phyloP scores from a whole-genome alignment of 2,329 filamentous ascomycete genomes.

The Colletotrichum agaves region DNA sequence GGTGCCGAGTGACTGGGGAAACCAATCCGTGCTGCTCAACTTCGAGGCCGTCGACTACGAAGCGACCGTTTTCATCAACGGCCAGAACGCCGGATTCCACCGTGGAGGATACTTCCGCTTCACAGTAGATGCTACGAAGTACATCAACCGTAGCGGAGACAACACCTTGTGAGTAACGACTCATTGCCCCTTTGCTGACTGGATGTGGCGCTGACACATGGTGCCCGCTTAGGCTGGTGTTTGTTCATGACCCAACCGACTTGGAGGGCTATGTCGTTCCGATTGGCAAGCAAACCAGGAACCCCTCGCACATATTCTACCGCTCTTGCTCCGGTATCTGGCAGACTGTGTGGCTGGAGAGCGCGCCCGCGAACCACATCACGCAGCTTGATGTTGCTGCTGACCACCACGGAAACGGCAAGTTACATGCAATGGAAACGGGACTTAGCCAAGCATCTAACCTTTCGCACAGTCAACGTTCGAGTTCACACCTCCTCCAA shows the following conservation, averaged over 20 bases:
- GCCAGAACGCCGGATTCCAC: constrained; percentile 61
- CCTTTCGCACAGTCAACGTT: constrained; percentile 58
- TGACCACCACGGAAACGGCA: constrained; percentile 63
- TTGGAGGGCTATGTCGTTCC: constrained; percentile 65
- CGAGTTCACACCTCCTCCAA: constrained; percentile 60
- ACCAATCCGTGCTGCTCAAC: constrained; percentile 59
- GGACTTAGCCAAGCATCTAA: not conserved
- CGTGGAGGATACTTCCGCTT: constrained; percentile 72
- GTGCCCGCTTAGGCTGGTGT: constrained; percentile 61
- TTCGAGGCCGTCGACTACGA: constrained; percentile 70
- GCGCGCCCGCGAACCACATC: constrained; percentile 67
- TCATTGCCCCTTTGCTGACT: not conserved
- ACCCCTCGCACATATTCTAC: constrained; percentile 74
- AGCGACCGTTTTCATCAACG: constrained; percentile 68
- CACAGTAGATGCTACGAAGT: constrained; percentile 66
- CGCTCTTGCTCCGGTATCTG: constrained; percentile 79
- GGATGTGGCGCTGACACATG: not conserved
- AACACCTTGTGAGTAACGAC: constrained; percentile 64
- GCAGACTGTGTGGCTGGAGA: constrained; percentile 78
- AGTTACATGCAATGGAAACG: constrained; percentile 37
- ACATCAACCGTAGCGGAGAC: constrained; percentile 50
- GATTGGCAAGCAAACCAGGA: constrained; percentile 71
- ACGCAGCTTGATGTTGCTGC: constrained; percentile 69
- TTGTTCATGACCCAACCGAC: constrained; percentile 76
- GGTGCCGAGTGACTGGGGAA: constrained; percentile 59